A percentile compares a stretch with the other conserved stretches of the same genome.
Evolutionary conservation across 2,329 filamentous ascomycete species (phyloP).

Genomic region (Monosporascus sp.): DNA sequence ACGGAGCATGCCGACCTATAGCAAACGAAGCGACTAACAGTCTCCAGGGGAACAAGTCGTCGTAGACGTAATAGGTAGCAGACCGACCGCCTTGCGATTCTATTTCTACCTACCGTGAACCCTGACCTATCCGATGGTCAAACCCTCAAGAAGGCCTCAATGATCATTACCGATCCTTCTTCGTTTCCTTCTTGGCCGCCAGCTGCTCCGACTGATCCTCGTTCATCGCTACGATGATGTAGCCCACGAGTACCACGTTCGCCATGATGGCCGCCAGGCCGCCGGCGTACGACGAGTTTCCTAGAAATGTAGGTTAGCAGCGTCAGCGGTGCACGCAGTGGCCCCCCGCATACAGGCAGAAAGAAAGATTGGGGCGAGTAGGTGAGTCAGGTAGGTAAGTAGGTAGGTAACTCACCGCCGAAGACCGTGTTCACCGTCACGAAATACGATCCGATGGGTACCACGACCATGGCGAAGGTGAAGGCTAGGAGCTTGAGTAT

Average conservation of each 20-base stretch:
- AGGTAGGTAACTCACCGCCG: conserved; percentile 50
- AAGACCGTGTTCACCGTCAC: conserved; percentile 71
- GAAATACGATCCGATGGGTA: conserved; percentile 88
- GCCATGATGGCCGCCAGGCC: conserved; percentile 81
- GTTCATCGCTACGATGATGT: conserved; percentile 84
- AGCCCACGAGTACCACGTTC: conserved; percentile 85
- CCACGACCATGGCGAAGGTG: conserved; percentile 82
- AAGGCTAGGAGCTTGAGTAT: conserved; percentile 88
- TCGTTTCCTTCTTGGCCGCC: conserved; percentile 30
- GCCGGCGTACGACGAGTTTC: conserved; percentile 83
- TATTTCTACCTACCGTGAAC: too few species aligned
- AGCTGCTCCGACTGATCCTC: conserved; percentile 62
- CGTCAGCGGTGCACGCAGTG: neutral
- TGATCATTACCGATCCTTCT: conserved; percentile 1
- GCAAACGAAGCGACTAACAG: too few species aligned
- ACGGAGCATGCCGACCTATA: too few species aligned
- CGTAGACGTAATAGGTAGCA: too few species aligned
- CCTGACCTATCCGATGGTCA: too few species aligned
- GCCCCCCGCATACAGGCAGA: neutral
- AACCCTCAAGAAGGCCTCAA: too few species aligned
- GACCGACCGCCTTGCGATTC: too few species aligned
- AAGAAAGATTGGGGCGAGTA: neutral
- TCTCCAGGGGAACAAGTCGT: too few species aligned
- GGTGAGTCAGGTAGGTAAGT: neutral
- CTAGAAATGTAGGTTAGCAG: conserved; percentile 36